phyloP scores from a whole-genome alignment of 176 grass and related monocot genomes.

The Puccinellia tenuiflora region DNA sequence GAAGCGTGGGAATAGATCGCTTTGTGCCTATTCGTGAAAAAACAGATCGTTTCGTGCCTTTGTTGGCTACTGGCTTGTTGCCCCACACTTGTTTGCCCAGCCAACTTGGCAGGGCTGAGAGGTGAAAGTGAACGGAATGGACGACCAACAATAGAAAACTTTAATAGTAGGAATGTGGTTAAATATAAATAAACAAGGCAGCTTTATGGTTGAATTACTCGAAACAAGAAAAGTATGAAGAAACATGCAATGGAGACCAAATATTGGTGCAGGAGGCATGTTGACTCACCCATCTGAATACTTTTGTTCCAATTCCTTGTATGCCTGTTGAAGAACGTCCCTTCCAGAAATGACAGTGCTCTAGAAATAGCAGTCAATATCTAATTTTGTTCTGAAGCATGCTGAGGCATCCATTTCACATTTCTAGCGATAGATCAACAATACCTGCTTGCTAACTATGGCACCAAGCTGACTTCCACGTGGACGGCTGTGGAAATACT shows the following conservation, averaged over 20 bases:
- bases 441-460: constrained; percentile 88
- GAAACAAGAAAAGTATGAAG: not conserved
- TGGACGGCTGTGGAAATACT: constrained; percentile 94
- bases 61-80: no score
- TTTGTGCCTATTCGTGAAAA: no score
- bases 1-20: no score
- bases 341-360: constrained; percentile 73
- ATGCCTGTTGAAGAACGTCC: constrained; percentile 57
- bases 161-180: not conserved
- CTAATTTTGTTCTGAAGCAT: not conserved
- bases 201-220: not conserved
- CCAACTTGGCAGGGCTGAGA: not conserved
- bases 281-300: constrained; percentile 74
- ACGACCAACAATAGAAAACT: not conserved
- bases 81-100: not conserved
- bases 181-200: not conserved
- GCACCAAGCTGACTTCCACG: constrained; percentile 95
- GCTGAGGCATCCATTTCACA: not conserved
- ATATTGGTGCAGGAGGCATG: not conserved
- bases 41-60: no score
- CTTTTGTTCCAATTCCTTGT: constrained; percentile 81
- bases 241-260: not conserved
- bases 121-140: not conserved
- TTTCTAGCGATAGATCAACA: constrained; percentile 9
- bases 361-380: constrained; percentile 35